Percentiles rank a stretch among this genome's conserved stretches.
Conservation (phyloP, 2,329 filamentous ascomycete genomes). For the Pezicula radicicola region DNA sequence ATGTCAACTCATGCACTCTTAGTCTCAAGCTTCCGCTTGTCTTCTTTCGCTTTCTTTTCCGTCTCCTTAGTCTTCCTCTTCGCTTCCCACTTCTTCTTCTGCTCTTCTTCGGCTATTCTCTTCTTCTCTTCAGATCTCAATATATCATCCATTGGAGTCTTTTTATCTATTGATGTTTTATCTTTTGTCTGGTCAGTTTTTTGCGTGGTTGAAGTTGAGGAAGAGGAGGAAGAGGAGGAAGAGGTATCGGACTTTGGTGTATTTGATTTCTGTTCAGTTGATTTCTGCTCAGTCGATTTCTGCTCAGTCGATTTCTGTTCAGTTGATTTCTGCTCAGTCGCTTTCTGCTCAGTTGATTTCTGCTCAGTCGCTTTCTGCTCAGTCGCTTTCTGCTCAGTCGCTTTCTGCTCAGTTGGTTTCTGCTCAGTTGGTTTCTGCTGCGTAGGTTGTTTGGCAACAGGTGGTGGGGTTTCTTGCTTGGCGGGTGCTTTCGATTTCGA, state of each 20-base stretch:
- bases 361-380: too few species aligned
- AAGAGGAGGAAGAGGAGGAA: too few species aligned
- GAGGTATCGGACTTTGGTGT: too few species aligned
- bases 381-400: not conserved
- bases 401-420: not conserved
- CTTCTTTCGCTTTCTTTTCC: conserved; percentile 30
- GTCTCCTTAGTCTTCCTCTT: conserved; percentile 31
- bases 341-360: too few species aligned
- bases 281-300: too few species aligned
- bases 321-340: too few species aligned
- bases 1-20: too few species aligned
- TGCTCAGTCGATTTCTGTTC: too few species aligned
- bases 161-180: conserved; percentile 3
- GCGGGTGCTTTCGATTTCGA: not conserved
- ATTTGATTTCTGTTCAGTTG: not conserved
- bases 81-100: conserved; percentile 35
- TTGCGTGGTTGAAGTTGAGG: not conserved
- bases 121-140: conserved; percentile 15
- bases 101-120: conserved; percentile 17
- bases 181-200: conserved; percentile 5
- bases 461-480: not conserved
- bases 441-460: not conserved
- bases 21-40: not conserved
- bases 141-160: conserved; percentile 20
- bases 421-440: too few species aligned